phyloP scores from a whole-genome alignment of 805 yeast species.

The Monosporozyma unispora region DNA sequence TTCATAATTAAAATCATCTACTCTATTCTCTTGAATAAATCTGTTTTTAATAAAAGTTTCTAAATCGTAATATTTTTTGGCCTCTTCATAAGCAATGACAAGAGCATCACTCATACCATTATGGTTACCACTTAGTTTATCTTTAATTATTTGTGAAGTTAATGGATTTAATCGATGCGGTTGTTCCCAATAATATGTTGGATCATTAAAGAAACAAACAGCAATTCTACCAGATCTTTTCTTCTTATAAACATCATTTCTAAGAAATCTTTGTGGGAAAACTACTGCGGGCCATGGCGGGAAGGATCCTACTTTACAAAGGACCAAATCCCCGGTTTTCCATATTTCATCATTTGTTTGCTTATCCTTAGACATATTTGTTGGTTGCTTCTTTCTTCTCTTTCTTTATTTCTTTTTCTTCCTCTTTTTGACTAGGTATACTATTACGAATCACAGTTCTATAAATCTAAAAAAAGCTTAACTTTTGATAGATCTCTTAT shows the following conservation, averaged over 20 bases:
- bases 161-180: constrained; percentile 20
- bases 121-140: not conserved
- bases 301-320: constrained; percentile 30
- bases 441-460: too few species aligned
- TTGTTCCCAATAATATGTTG: constrained; percentile 30
- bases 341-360: not conserved
- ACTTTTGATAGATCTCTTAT: too few species aligned
- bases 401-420: not conserved
- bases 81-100: constrained; percentile 25
- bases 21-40: constrained; percentile 20
- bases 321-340: constrained; percentile 23
- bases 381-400: not conserved
- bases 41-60: constrained; percentile 19
- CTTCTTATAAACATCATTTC: constrained; percentile 23
- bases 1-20: constrained; percentile 14
- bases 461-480: too few species aligned
- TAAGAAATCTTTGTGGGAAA: constrained; percentile 25
- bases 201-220: constrained; percentile 30
- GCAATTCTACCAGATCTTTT: constrained; percentile 22
- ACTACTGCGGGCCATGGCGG: constrained; percentile 32
- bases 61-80: constrained; percentile 16
- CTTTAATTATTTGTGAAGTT: constrained; percentile 9
- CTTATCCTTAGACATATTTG: not conserved
- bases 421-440: not conserved
- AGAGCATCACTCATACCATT: constrained; percentile 11